Evolutionary conservation across 495 filamentous ascomycete species (phyloP).

Genomic region (Aspergillus cristatus): DNA sequence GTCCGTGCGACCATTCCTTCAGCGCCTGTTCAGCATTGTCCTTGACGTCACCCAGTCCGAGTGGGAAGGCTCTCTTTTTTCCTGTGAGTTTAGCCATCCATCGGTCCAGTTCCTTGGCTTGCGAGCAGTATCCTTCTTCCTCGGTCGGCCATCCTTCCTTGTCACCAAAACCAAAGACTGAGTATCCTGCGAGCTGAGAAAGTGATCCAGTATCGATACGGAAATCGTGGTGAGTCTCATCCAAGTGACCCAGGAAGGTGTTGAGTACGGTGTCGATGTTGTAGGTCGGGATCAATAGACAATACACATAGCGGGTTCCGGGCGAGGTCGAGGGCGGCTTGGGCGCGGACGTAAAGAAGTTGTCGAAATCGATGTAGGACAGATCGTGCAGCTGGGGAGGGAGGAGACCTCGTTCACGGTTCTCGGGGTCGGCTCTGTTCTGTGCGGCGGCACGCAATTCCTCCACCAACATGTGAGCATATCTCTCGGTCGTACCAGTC

Average conservation of each 20-base stretch:
- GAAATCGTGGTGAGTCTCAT: conserved; percentile 92
- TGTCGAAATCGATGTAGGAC: conserved; percentile 79
- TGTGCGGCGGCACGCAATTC: conserved; percentile 33
- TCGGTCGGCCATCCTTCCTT: conserved; percentile 83
- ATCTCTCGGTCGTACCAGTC: conserved; percentile 66
- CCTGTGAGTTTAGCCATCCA: conserved; percentile 92
- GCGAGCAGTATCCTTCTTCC: conserved; percentile 83
- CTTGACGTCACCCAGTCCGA: conserved; percentile 83
- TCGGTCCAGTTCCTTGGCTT: conserved; percentile 79
- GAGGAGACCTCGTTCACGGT: conserved; percentile 34
- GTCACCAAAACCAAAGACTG: conserved; percentile 91
- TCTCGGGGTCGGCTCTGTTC: conserved; percentile 18
- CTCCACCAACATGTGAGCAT: conserved; percentile 48
- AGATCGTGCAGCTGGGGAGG: conserved; percentile 66
- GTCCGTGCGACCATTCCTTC: conserved; percentile 65
- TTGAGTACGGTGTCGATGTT: conserved; percentile 85
- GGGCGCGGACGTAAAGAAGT: conserved; percentile 65
- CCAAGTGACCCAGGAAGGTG: conserved; percentile 70
- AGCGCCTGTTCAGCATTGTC: conserved; percentile 54
- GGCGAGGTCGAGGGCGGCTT: conserved; percentile 40
- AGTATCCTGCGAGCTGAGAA: conserved; percentile 68
- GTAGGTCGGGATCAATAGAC: conserved; percentile 76
- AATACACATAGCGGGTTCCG: conserved; percentile 61
- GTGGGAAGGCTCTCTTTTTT: conserved; percentile 68
- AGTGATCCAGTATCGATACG: conserved; percentile 85